A percentile compares a stretch with the other conserved stretches of the same genome.
phyloP scores from a whole-genome alignment of 1,139 yeast genomes.

The Torulaspora globosa region DNA sequence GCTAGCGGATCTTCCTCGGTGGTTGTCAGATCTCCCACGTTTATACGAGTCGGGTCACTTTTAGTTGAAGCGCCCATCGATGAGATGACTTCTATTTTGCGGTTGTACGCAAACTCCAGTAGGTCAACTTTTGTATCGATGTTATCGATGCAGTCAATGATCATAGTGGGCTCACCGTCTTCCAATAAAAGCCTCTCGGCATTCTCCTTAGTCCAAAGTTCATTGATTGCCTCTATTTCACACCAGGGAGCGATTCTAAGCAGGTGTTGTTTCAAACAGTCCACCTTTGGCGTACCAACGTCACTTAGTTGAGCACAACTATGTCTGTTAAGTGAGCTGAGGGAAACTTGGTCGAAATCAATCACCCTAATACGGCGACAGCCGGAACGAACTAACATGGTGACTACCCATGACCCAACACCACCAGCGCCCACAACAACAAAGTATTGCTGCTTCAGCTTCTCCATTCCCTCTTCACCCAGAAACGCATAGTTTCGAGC shows the following conservation, averaged over 20 bases:
- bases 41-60: slow-evolving; percentile 77
- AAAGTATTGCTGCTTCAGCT: slow-evolving; percentile 66
- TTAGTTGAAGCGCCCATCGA: slow-evolving; percentile 97
- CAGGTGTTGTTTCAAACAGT: slow-evolving; percentile 63
- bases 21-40: slow-evolving; percentile 69
- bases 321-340: slow-evolving; percentile 87
- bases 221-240: slow-evolving; percentile 68
- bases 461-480: slow-evolving; percentile 78
- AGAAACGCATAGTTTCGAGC: slow-evolving; percentile 91
- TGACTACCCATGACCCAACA: slow-evolving; percentile 94
- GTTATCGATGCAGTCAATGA: slow-evolving; percentile 93
- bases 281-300: slow-evolving; percentile 88
- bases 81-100: slow-evolving; percentile 62
- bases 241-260: slow-evolving; percentile 86
- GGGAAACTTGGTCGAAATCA: slow-evolving; percentile 93
- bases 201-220: slow-evolving; percentile 65
- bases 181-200: slow-evolving; percentile 59
- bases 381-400: slow-evolving; percentile 90
- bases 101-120: slow-evolving; percentile 62
- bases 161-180: slow-evolving; percentile 59
- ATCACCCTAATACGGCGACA: slow-evolving; percentile 71
- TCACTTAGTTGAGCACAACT: slow-evolving; percentile 85
- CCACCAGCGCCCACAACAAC: slow-evolving; percentile 98
- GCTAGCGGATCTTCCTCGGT: slow-evolving; percentile 93
- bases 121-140: slow-evolving; percentile 92